These are phyloP conservation scores for Penicillium coffeae DNA, from an alignment of 495 filamentous ascomycete genomes.

Conservation along the genomic window DNA sequence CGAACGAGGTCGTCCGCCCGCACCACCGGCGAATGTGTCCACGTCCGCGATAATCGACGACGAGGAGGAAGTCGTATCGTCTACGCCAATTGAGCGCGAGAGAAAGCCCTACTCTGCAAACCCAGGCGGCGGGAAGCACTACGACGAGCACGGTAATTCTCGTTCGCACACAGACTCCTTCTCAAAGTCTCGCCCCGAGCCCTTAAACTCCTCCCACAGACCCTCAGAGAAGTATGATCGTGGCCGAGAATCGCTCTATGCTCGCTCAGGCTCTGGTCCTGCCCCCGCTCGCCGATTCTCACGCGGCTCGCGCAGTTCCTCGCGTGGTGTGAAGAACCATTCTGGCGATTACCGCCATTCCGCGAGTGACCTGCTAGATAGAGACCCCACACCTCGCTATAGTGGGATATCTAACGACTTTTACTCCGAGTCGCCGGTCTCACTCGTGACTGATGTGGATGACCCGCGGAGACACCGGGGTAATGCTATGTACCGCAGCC, in stretches of 20 bases:
- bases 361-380: constrained; percentile 34
- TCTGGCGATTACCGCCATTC: constrained; percentile 37
- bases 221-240: constrained; percentile 14
- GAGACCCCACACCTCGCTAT: constrained; percentile 20
- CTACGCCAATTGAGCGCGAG: constrained; percentile 56
- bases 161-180: constrained; percentile 29
- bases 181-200: constrained; percentile 19
- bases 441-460: constrained; percentile 23
- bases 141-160: constrained; percentile 32
- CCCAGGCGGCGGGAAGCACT: constrained; percentile 54
- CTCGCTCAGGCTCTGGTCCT: constrained; percentile 22
- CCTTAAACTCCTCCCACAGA: constrained; percentile 1
- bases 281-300: constrained; percentile 13
- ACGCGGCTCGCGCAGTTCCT: constrained; percentile 32
- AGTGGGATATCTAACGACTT: constrained; percentile 25
- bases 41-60: constrained; percentile 44
- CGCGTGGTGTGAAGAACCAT: constrained; percentile 20
- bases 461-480: constrained; percentile 29
- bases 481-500: constrained; percentile 19
- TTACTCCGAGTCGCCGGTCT: constrained; percentile 23
- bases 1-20: constrained; percentile 53
- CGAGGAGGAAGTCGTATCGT: constrained; percentile 34
- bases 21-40: constrained; percentile 29
- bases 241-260: constrained; percentile 21
- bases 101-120: constrained; percentile 57